A percentile compares a stretch with the other conserved stretches of the same genome.
Conservation (phyloP, 495 filamentous ascomycete species). For the Penicillium pancosmium region DNA sequence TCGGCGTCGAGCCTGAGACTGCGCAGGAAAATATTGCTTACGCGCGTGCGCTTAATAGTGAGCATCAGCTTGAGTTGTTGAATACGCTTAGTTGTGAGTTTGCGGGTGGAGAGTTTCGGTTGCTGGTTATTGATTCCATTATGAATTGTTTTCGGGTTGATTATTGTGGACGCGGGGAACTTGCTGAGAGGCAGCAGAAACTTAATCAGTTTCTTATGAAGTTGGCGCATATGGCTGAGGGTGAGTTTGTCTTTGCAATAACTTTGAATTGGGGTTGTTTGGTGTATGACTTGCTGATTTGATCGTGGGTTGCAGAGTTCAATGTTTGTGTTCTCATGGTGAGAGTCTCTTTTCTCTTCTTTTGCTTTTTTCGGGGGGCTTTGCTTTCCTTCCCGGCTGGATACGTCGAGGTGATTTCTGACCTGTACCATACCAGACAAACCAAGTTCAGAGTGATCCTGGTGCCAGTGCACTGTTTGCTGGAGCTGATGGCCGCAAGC, state of each 20-base stretch:
- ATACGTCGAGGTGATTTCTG: background rate
- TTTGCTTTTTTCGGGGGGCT: background rate
- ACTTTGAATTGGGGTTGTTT: too few species aligned
- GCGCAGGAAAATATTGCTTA: constrained; percentile 78
- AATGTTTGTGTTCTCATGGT: constrained; percentile 78
- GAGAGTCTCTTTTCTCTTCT: constrained; percentile 15
- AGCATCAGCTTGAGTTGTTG: constrained; percentile 74
- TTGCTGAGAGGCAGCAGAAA: constrained; percentile 77
- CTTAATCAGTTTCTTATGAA: constrained; percentile 71
- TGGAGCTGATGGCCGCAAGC: constrained; percentile 74
- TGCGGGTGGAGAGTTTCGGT: constrained; percentile 67
- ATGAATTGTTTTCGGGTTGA: constrained; percentile 80
- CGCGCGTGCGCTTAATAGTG: constrained; percentile 71
- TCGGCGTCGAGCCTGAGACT: constrained; percentile 65
- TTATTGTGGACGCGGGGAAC: constrained; percentile 72
- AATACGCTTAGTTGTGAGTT: constrained; percentile 68
- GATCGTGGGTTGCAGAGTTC: constrained; percentile 57
- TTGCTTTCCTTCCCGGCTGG: background rate
- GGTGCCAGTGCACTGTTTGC: constrained; percentile 80
- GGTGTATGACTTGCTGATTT: too few species aligned
- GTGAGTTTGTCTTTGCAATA: constrained; percentile 32
- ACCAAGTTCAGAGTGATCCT: constrained; percentile 82
- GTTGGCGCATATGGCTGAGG: constrained; percentile 74
- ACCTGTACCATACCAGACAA: constrained; percentile 50
- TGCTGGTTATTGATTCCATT: constrained; percentile 78